phyloP scores from a whole-genome alignment of 768 basidiomycete genomes.

The Megacollybia marginata region DNA sequence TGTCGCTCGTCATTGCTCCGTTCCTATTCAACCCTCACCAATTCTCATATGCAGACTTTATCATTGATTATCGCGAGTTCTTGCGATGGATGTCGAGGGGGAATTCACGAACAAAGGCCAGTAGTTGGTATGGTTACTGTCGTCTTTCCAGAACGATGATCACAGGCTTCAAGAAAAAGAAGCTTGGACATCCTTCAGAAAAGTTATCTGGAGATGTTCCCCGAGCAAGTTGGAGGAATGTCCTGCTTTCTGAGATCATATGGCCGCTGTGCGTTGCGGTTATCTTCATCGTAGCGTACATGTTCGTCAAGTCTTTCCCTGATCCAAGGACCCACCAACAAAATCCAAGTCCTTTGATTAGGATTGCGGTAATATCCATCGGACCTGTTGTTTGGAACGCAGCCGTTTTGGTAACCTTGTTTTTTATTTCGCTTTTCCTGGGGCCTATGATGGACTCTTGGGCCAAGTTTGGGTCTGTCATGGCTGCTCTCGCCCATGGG shows the following conservation, averaged over 20 bases:
- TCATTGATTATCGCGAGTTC: conserved; percentile 98
- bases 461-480: conserved; percentile 83
- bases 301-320: conserved; percentile 92
- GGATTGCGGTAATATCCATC: conserved; percentile 81
- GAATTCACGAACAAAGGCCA: conserved; percentile 92
- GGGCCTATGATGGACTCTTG: conserved; percentile 85
- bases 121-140: conserved; percentile 99
- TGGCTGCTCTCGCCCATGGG: conserved; percentile 89
- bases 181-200: conserved; percentile 95
- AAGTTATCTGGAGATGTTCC: conserved; percentile 93
- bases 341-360: conserved; percentile 79
- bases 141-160: conserved; percentile 95
- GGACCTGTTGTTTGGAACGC: conserved; percentile 97
- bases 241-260: conserved; percentile 78
- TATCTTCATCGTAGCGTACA: conserved; percentile 78
- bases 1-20: conserved; percentile 92
- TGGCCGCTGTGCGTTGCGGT: conserved; percentile 71
- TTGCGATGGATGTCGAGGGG: conserved; percentile 99
- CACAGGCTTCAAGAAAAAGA: conserved; percentile 99
- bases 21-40: conserved; percentile 99
- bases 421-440: conserved; percentile 88
- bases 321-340: conserved; percentile 43
- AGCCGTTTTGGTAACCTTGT: conserved; percentile 72
- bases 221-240: conserved; percentile 80
- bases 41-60: conserved; percentile 94